phyloP scores from a whole-genome alignment of 768 basidiomycete species.

The Lactifluus echinatus region DNA sequence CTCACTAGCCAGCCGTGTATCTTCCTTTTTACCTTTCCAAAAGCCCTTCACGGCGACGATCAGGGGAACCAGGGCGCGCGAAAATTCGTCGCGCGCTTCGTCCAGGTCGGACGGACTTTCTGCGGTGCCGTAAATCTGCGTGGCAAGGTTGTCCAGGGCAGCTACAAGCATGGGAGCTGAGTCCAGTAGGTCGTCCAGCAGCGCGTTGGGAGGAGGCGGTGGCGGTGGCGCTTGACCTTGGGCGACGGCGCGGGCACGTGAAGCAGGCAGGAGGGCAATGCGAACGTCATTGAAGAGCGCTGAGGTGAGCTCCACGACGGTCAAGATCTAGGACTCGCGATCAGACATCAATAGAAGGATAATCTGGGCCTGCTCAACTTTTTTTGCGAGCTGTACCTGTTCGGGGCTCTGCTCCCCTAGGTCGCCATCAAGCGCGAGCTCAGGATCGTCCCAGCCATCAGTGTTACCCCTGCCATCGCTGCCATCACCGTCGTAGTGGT shows the following conservation, averaged over 20 bases:
- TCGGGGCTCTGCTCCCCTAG: neutral
- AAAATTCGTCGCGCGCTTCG: conserved; percentile 11
- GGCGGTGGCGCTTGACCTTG: neutral
- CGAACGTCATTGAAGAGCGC: conserved; percentile 6
- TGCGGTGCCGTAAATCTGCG: conserved; percentile 5
- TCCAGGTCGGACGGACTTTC: neutral
- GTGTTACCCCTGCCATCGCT: too few relatives aligned
- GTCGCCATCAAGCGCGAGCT: conserved; percentile 9
- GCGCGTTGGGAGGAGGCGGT: neutral
- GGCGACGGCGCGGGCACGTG: neutral
- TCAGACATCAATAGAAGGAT: too few relatives aligned
- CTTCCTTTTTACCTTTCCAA: conserved; percentile 15
- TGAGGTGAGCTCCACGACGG: conserved; percentile 1
- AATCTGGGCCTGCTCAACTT: too few relatives aligned
- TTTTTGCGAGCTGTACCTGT: conserved; percentile 14
- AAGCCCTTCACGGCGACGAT: conserved; percentile 10
- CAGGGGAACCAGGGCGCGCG: conserved; percentile 4
- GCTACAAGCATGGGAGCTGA: conserved; percentile 13
- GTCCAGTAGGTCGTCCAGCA: conserved; percentile 14
- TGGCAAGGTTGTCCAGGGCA: conserved; percentile 14
- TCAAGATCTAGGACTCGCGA: neutral
- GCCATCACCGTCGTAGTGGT: neutral
- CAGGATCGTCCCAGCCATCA: conserved; percentile 19
- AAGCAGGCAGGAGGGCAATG: neutral
- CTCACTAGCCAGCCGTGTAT: neutral